Percentiles rank a stretch among this genome's conserved stretches.
Evolutionary conservation across 2,329 filamentous ascomycete genomes (phyloP).

Genomic region (Epichloe sibirici): DNA sequence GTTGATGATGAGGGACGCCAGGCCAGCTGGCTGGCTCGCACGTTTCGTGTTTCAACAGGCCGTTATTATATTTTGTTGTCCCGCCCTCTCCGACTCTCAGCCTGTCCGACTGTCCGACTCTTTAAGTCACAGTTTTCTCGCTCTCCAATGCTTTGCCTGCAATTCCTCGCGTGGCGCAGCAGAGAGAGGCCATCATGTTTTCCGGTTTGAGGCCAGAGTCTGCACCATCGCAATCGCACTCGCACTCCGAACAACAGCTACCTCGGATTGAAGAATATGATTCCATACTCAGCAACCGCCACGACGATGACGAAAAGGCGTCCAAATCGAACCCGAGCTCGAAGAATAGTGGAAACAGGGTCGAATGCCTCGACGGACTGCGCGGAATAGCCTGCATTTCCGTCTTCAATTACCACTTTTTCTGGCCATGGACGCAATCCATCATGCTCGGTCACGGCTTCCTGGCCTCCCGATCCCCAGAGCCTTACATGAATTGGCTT

Average conservation of each 20-base stretch:
- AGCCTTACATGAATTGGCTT: constrained; percentile 20
- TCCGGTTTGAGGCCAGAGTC: neutral
- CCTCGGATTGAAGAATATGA: neutral
- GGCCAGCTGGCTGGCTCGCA: too few species aligned
- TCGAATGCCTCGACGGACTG: constrained; percentile 27
- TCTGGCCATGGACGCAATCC: constrained; percentile 27
- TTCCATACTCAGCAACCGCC: neutral
- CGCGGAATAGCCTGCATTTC: constrained; percentile 29
- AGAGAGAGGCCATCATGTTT: constrained; percentile 1
- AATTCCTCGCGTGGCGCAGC: neutral
- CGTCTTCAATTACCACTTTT: constrained; percentile 31
- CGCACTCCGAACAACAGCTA: neutral
- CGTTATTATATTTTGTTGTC: too few species aligned
- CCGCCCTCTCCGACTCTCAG: too few species aligned
- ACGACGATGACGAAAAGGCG: neutral
- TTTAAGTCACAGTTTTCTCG: neutral
- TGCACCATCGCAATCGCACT: neutral
- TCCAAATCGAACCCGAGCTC: neutral
- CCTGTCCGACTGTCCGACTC: too few species aligned
- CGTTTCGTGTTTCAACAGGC: too few species aligned
- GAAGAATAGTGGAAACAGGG: constrained; percentile 19
- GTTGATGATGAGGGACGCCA: too few species aligned
- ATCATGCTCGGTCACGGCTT: constrained; percentile 30
- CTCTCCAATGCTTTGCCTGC: neutral
- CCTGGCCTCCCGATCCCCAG: constrained; percentile 21